Evolutionary conservation across 1,139 yeast genomes (phyloP).

Genomic region (Arxiozyma slooffiae): DNA sequence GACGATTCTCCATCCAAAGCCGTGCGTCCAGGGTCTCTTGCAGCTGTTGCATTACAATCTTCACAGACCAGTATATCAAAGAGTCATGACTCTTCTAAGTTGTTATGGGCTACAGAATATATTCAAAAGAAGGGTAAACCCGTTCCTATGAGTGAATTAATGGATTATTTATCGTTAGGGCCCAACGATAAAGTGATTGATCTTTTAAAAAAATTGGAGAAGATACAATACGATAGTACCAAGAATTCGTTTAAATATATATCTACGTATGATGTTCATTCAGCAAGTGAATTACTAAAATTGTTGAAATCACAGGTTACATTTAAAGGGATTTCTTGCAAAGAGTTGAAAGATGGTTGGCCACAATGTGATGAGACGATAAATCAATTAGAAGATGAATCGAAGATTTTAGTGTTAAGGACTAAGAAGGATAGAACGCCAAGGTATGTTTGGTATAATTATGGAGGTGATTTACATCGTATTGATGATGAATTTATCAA

Average conservation of each 20-base stretch:
- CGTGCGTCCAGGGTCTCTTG: conserved; percentile 31
- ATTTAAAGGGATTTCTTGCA: conserved; percentile 78
- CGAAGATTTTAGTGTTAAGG: conserved; percentile 70
- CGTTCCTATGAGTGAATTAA: conserved; percentile 41
- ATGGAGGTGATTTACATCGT: conserved; percentile 60
- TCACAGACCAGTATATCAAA: conserved; percentile 36
- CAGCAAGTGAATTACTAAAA: conserved; percentile 64
- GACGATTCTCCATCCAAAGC: conserved; percentile 23
- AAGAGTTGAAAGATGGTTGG: conserved; percentile 95
- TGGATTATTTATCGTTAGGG: conserved; percentile 31
- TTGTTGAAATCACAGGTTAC: conserved; percentile 75
- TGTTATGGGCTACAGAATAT: conserved; percentile 81
- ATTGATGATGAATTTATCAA: conserved; percentile 75
- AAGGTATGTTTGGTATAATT: conserved; percentile 82
- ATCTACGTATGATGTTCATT: conserved; percentile 78
- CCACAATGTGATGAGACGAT: conserved; percentile 76
- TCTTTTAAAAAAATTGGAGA: conserved; percentile 62
- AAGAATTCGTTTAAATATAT: conserved; percentile 70
- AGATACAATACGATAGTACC: conserved; percentile 54
- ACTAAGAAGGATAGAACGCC: conserved; percentile 91
- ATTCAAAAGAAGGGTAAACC: conserved; percentile 62
- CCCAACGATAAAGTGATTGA: conserved; percentile 48
- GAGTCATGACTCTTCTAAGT: conserved; percentile 63
- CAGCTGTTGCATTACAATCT: conserved; percentile 28
- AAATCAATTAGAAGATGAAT: conserved; percentile 62